phyloP scores from a whole-genome alignment of 805 yeast genomes.

The Ogataea polymorpha region DNA sequence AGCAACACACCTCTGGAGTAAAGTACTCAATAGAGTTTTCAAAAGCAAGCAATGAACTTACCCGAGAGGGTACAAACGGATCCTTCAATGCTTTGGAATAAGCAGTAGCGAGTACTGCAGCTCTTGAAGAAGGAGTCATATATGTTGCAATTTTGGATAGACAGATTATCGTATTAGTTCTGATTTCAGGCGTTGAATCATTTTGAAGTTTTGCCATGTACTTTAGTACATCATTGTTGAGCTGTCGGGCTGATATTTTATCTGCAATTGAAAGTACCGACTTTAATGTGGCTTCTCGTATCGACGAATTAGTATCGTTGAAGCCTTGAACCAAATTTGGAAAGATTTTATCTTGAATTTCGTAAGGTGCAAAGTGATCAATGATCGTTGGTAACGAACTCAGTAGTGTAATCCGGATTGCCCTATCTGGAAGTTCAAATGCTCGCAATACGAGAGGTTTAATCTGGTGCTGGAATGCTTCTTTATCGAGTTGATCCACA shows the following conservation, averaged over 20 bases:
- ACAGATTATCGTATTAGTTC: conserved; percentile 73
- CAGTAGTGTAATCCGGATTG: conserved; percentile 69
- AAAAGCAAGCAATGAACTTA: conserved; percentile 75
- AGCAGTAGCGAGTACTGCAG: conserved; percentile 83
- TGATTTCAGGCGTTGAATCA: conserved; percentile 71
- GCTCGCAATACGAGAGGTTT: conserved; percentile 65
- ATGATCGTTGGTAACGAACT: conserved; percentile 57
- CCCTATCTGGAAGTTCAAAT: conserved; percentile 68
- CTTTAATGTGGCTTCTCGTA: conserved; percentile 76
- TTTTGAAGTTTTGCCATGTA: conserved; percentile 77
- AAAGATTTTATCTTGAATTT: conserved; percentile 68
- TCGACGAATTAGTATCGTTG: conserved; percentile 76
- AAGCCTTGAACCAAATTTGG: conserved; percentile 74
- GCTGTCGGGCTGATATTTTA: conserved; percentile 69
- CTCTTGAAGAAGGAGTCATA: conserved; percentile 53
- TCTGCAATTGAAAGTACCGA: conserved; percentile 55
- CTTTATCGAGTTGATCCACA: conserved; percentile 27
- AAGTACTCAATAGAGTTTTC: conserved; percentile 62
- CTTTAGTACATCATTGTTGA: conserved; percentile 81
- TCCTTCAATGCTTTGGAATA: conserved; percentile 81
- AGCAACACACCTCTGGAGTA: conserved; percentile 71
- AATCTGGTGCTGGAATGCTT: conserved; percentile 38
- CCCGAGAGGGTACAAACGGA: conserved; percentile 67
- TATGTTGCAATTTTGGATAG: conserved; percentile 61
- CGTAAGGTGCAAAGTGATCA: conserved; percentile 48